phyloP scores from a whole-genome alignment of 1,284 basidiomycete genomes.

The Austroboletus niveus region DNA sequence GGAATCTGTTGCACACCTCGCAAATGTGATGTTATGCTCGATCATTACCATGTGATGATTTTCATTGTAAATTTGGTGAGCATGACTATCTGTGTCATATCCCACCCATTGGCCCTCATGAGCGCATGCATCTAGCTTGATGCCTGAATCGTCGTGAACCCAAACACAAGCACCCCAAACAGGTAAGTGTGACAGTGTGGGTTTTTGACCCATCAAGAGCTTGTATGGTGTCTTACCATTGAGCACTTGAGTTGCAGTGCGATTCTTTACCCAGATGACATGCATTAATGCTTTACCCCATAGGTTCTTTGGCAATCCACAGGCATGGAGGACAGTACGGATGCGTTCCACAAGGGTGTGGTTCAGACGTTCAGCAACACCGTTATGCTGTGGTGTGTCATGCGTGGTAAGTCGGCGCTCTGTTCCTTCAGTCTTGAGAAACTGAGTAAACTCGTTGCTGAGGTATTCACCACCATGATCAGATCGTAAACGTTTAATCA shows the following conservation, averaged over 20 bases:
- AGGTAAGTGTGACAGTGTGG: too few species aligned
- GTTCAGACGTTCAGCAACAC: neutral
- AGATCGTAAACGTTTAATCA: too few species aligned
- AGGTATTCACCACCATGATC: too few species aligned
- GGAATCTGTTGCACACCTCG: neutral
- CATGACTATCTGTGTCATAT: neutral
- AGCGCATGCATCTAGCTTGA: neutral
- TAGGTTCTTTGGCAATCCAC: too few species aligned
- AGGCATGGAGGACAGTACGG: neutral
- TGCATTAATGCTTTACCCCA: too few species aligned
- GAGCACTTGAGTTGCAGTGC: too few species aligned
- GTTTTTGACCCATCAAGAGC: too few species aligned
- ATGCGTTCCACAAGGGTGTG: neutral
- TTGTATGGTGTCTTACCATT: too few species aligned
- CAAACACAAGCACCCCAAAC: too few species aligned
- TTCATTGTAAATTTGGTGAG: neutral
- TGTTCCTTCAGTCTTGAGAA: neutral
- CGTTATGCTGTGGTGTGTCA: constrained; percentile 4
- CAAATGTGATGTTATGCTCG: neutral
- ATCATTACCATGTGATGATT: neutral
- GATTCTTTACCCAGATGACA: too few species aligned
- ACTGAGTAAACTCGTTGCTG: neutral
- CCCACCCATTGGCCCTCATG: neutral
- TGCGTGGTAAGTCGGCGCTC: neutral
- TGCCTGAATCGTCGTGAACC: too few species aligned